Evolutionary conservation across 495 filamentous ascomycete species (phyloP).

Genomic region (Beverwykella pulmonaria): DNA sequence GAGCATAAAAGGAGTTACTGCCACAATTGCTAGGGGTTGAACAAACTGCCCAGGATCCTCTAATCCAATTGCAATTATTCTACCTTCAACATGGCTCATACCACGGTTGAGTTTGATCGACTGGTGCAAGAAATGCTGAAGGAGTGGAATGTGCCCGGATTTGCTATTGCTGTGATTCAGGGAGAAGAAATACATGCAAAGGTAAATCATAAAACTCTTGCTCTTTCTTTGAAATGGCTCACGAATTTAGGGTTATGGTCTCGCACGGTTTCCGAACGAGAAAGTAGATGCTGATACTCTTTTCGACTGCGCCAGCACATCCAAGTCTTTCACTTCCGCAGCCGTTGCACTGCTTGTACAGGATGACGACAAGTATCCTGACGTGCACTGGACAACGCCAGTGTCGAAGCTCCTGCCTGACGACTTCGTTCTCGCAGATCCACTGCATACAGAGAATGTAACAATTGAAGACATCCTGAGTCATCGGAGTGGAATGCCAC

Average conservation of each 20-base stretch:
- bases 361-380: neutral
- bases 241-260: neutral
- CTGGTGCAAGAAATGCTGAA: neutral
- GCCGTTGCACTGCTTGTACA: constrained; percentile 10
- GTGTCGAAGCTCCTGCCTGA: neutral
- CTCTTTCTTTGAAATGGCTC: too few relatives aligned
- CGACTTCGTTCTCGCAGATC: constrained; percentile 3
- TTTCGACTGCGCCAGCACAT: constrained; percentile 11
- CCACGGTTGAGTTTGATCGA: neutral
- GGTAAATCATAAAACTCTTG: too few relatives aligned
- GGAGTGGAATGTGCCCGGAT: neutral
- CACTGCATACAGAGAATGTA: neutral
- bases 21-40: too few relatives aligned
- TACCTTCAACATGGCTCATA: too few relatives aligned
- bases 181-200: neutral
- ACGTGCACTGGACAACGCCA: constrained; percentile 11
- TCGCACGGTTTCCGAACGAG: neutral
- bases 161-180: constrained; percentile 4
- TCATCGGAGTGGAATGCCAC: constrained; percentile 10
- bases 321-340: constrained; percentile 8
- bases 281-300: constrained; percentile 1
- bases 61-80: too few relatives aligned
- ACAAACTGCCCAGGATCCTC: too few relatives aligned
- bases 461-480: constrained; percentile 8
- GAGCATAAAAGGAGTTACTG: too few relatives aligned